phyloP scores from a whole-genome alignment of 805 yeast species.

The Yamadazyma kitorensis region DNA sequence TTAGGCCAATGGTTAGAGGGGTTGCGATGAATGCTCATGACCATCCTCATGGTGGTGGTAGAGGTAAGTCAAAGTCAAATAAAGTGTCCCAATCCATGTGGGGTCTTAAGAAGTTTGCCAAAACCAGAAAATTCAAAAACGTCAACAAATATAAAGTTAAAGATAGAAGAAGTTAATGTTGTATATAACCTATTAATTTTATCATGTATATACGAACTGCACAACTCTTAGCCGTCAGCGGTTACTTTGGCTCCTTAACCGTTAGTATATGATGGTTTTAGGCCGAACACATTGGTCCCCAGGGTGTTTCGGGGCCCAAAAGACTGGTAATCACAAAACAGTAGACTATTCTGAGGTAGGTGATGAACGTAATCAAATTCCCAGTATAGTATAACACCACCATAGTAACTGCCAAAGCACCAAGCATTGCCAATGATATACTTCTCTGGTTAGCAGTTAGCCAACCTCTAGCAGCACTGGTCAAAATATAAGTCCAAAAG shows the following conservation, averaged over 20 bases:
- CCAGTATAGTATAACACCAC: slow-evolving; percentile 17
- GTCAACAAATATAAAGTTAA: slow-evolving; percentile 80
- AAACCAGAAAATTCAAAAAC: slow-evolving; percentile 89
- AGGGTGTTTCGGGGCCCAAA: slow-evolving; percentile 3
- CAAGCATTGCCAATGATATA: slow-evolving; percentile 2
- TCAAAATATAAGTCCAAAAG: slow-evolving; percentile 17
- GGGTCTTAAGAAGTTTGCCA: slow-evolving; percentile 94
- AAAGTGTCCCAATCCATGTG: slow-evolving; percentile 93
- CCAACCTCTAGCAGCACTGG: slow-evolving; percentile 14
- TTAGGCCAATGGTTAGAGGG: slow-evolving; percentile 95
- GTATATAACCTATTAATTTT: slow-evolving; percentile 3
- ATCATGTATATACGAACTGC: slow-evolving; percentile 11
- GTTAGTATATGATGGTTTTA: not conserved
- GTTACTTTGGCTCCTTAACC: too few species aligned
- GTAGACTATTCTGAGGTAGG: slow-evolving; percentile 1
- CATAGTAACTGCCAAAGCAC: slow-evolving; percentile 8
- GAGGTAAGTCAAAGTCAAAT: slow-evolving; percentile 98
- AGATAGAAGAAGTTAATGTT: slow-evolving; percentile 54
- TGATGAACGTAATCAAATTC: slow-evolving; percentile 3
- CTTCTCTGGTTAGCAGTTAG: slow-evolving; percentile 6
- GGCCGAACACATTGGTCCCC: not conserved
- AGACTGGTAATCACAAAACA: slow-evolving; percentile 1
- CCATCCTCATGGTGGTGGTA: slow-evolving; percentile 99
- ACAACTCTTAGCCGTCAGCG: too few species aligned
- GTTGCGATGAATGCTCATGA: slow-evolving; percentile 96